phyloP scores from a whole-genome alignment of 2,329 filamentous ascomycete genomes.

The Helicocarpus griseus region DNA sequence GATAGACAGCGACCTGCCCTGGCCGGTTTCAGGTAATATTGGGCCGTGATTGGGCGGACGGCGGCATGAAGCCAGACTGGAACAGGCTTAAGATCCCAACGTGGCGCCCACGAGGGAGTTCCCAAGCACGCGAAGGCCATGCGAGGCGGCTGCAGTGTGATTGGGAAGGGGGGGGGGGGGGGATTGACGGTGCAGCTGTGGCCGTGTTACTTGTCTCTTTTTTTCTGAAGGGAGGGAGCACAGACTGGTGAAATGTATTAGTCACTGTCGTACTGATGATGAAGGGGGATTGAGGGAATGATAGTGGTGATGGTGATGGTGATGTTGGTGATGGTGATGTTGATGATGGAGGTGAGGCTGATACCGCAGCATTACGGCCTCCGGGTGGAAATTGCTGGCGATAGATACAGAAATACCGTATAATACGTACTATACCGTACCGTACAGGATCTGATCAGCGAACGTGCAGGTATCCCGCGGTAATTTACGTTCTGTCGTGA shows the following conservation, averaged over 20 bases:
- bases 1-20: background rate
- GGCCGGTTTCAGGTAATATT: background rate
- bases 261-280: background rate
- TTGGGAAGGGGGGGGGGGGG: no score
- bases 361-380: background rate
- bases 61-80: background rate
- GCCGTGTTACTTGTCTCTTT: no score
- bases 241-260: no score
- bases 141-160: background rate
- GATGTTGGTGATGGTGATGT: background rate
- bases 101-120: conserved; percentile 4
- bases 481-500: background rate
- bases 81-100: background rate
- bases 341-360: background rate
- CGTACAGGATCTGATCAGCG: background rate
- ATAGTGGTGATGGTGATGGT: background rate
- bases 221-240: no score
- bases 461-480: background rate
- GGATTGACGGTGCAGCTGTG: background rate
- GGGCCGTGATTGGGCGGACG: background rate
- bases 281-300: background rate
- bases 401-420: background rate
- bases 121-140: background rate
- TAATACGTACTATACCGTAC: background rate
- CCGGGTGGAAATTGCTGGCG: background rate